phyloP scores from a whole-genome alignment of 179 eudicot species.

The Amaranthus tricolor region DNA sequence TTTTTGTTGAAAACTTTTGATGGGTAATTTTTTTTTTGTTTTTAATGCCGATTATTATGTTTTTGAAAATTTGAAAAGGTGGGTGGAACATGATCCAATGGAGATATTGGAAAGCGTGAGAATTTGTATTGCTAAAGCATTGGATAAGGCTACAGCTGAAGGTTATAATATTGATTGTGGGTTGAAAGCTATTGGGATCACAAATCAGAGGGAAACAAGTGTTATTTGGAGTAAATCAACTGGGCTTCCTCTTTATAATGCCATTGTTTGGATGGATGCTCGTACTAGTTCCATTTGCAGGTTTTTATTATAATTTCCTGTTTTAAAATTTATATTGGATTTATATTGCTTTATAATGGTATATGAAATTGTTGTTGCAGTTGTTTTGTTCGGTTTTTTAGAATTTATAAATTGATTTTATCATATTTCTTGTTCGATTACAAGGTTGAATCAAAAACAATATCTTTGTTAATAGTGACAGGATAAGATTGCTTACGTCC shows the following conservation, averaged over 20 bases:
- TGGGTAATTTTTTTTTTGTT: constrained; percentile 29
- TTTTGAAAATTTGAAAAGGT: constrained; percentile 37
- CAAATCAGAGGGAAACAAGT: constrained; percentile 96
- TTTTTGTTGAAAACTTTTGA: constrained; percentile 6
- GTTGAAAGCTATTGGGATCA: constrained; percentile 86
- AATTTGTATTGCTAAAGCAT: constrained; percentile 71
- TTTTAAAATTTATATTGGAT: neutral
- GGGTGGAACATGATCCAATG: constrained; percentile 99
- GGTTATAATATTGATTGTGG: constrained; percentile 82
- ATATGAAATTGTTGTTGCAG: neutral
- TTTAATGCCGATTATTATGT: constrained; percentile 9
- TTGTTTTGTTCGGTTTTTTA: constrained; percentile 15
- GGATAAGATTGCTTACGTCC: too few species aligned
- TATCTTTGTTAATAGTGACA: too few species aligned
- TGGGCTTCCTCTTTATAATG: constrained; percentile 77
- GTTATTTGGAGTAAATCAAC: constrained; percentile 93
- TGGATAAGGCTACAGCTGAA: constrained; percentile 89
- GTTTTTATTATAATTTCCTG: constrained; percentile 24
- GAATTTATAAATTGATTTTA: neutral
- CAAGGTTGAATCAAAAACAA: too few species aligned
- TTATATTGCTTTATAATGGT: neutral
- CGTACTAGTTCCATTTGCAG: constrained; percentile 96
- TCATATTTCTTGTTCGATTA: neutral
- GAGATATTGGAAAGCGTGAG: constrained; percentile 90
- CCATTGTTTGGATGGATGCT: constrained; percentile 99